Percentiles rank a stretch among this genome's conserved stretches.
These are phyloP conservation scores for Trichoderma cornu-damae DNA, from an alignment of 2,329 filamentous ascomycete genomes.

Conservation along the genomic window DNA sequence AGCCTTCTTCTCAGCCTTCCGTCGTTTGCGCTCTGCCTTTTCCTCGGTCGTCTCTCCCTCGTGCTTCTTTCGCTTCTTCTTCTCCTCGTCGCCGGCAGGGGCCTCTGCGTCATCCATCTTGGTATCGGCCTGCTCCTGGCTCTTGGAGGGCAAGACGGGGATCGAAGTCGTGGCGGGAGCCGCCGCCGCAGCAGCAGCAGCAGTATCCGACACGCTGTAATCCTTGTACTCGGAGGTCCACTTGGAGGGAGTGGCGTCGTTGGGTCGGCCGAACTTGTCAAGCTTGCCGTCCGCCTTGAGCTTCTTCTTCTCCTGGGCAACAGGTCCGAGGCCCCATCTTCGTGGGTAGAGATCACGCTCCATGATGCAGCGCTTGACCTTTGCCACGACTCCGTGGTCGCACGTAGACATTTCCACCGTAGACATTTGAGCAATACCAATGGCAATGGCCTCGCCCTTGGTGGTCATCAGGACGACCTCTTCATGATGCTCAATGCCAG, in stretches of 20 bases:
- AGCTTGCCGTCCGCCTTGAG: constrained; percentile 97
- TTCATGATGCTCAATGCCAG: constrained; percentile 87
- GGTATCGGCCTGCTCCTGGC: constrained; percentile 32
- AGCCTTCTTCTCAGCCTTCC: constrained; percentile 57
- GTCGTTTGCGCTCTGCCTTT: constrained; percentile 56
- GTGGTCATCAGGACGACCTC: constrained; percentile 98
- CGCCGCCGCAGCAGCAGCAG: constrained; percentile 41
- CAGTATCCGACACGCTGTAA: constrained; percentile 57
- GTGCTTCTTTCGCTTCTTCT: constrained; percentile 73
- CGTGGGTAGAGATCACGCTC: constrained; percentile 96
- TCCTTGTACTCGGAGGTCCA: constrained; percentile 94
- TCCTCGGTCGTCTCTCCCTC: constrained; percentile 69
- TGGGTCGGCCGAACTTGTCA: constrained; percentile 91
- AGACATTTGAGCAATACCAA: constrained; percentile 96
- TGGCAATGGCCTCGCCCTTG: constrained; percentile 96
- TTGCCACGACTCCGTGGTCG: constrained; percentile 95
- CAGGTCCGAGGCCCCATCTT: constrained; percentile 91
- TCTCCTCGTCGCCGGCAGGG: constrained; percentile 50
- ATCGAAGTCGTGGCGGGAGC: constrained; percentile 35
- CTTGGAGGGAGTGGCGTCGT: constrained; percentile 87
- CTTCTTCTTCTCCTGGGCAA: constrained; percentile 98
- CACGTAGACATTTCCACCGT: constrained; percentile 95
- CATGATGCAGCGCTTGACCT: constrained; percentile 99
- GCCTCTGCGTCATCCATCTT: constrained; percentile 35
- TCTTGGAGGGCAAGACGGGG: constrained; percentile 29